Evolutionary conservation across 2,329 filamentous ascomycete genomes (phyloP).

Genomic region (Amauroascus niger): DNA sequence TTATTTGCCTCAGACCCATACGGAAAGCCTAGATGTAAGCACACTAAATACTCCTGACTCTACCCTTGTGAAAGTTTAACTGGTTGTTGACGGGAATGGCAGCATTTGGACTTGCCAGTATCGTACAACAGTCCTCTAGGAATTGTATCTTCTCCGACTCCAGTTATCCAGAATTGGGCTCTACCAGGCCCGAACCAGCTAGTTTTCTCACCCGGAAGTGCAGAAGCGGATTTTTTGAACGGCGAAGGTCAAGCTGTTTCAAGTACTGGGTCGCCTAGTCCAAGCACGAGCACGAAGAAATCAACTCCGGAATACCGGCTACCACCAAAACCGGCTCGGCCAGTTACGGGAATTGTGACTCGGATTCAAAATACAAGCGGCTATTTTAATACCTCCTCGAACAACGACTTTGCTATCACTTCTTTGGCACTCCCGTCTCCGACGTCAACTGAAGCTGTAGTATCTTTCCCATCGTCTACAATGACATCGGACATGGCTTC

Average conservation of each 20-base stretch:
- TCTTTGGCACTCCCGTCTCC: background rate
- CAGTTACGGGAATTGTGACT: background rate
- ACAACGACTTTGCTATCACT: background rate
- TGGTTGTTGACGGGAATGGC: background rate
- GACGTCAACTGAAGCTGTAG: background rate
- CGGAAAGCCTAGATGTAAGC: background rate
- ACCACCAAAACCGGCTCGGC: background rate
- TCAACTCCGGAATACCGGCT: background rate
- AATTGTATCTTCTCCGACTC: background rate
- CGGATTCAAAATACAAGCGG: background rate
- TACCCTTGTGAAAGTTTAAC: background rate
- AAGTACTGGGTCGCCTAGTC: background rate
- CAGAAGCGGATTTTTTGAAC: background rate
- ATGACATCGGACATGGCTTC: slow-evolving; percentile 22
- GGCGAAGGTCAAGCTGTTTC: background rate
- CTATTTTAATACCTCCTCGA: slow-evolving; percentile 1
- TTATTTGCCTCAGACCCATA: background rate
- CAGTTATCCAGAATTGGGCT: background rate
- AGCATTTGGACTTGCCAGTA: background rate
- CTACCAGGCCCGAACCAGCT: background rate
- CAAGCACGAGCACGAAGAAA: background rate
- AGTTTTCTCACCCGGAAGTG: background rate
- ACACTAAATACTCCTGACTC: background rate
- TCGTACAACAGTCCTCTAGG: too few species aligned
- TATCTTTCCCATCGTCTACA: background rate